Conservation (phyloP, 768 basidiomycete genomes). For the Pleurotus cornucopiae region DNA sequence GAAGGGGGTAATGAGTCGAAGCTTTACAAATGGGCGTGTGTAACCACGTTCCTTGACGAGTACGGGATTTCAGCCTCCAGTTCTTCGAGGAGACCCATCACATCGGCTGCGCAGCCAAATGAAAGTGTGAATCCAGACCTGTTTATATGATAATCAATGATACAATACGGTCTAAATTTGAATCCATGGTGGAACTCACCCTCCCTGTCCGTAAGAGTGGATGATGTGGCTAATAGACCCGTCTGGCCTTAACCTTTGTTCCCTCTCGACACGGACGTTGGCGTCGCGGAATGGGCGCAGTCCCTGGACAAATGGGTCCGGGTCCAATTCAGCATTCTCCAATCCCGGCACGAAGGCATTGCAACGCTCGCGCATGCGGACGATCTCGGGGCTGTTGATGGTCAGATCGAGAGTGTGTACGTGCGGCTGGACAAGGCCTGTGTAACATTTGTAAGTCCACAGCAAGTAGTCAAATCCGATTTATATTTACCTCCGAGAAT, state of each 20-base stretch:
- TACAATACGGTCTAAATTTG: no score
- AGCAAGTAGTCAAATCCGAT: background rate
- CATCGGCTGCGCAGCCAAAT: conserved; percentile 21
- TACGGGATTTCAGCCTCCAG: conserved; percentile 9
- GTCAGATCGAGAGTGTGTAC: conserved; percentile 20
- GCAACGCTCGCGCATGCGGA: conserved; percentile 24
- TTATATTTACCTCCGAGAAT: conserved; percentile 24
- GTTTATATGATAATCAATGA: background rate
- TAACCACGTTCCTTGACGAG: background rate
- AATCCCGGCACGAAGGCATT: conserved; percentile 23
- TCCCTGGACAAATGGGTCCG: conserved; percentile 22
- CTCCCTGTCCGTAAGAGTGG: conserved; percentile 23
- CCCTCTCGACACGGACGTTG: conserved; percentile 25
- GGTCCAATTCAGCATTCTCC: conserved; percentile 21
- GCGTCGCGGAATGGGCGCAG: conserved; percentile 21
- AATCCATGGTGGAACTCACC: conserved; percentile 3
- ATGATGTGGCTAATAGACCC: conserved; percentile 17
- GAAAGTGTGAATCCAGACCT: conserved; percentile 19
- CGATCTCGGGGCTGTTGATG: conserved; percentile 22
- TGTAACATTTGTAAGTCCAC: background rate
- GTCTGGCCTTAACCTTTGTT: conserved; percentile 11
- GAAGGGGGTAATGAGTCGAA: background rate
- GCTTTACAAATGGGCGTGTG: conserved; percentile 1
- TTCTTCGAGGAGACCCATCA: conserved; percentile 12
- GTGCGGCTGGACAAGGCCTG: conserved; percentile 22